Conservation (phyloP, 176 grass and related monocot genomes). For the Melocanna baccifera region DNA sequence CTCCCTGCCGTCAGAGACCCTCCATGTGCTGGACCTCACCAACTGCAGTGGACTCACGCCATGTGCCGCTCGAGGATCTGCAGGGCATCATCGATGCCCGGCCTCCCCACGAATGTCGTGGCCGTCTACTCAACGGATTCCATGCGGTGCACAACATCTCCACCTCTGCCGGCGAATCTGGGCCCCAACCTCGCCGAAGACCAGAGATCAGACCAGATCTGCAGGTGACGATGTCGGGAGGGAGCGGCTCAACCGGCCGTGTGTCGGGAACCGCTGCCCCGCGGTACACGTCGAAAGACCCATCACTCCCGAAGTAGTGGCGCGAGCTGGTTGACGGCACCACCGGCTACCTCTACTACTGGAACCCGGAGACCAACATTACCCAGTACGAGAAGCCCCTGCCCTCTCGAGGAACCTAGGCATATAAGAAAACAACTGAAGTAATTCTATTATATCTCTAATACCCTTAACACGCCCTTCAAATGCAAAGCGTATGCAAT, state of each 20-base stretch:
- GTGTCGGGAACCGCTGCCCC: constrained; percentile 38
- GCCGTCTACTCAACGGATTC: too few species aligned
- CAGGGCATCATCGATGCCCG: too few species aligned
- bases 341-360: constrained; percentile 98
- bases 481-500: too few species aligned
- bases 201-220: constrained; percentile 36
- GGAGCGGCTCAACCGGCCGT: constrained; percentile 9
- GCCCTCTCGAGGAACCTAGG: constrained; percentile 40
- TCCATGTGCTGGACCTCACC: background rate
- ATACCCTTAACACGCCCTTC: too few species aligned
- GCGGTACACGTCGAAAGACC: constrained; percentile 88
- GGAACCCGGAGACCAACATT: constrained; percentile 90
- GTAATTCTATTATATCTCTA: too few species aligned
- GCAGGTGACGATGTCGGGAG: constrained; percentile 28
- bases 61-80: too few species aligned
- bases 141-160: background rate
- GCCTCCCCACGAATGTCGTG: too few species aligned
- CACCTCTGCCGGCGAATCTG: background rate
- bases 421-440: too few species aligned
- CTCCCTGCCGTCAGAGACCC: background rate
- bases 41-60: background rate
- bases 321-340: constrained; percentile 80
- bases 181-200: background rate
- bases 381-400: constrained; percentile 88
- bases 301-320: constrained; percentile 86